A percentile compares a stretch with the other conserved stretches of the same genome.
These are phyloP conservation scores for Pythium rishiriense DNA, from an alignment of 352 stramenopile genomes.

Conservation along the genomic window DNA sequence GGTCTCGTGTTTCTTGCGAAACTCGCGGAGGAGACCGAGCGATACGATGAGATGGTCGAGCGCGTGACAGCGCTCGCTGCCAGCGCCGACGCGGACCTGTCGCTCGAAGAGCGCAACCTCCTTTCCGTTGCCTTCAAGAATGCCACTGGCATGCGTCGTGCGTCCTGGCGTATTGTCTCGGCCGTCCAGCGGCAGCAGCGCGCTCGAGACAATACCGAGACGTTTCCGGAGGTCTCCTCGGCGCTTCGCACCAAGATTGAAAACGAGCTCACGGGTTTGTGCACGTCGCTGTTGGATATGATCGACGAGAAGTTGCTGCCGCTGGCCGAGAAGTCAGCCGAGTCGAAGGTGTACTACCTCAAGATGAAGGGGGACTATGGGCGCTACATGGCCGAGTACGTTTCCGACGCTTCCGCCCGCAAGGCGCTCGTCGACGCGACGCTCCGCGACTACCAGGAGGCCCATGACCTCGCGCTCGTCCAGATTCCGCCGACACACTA, in stretches of 20 bases:
- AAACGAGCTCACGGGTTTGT: conserved; percentile 29
- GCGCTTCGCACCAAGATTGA: conserved; percentile 28
- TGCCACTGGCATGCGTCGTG: conserved; percentile 27
- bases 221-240: conserved; percentile 12
- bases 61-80: conserved; percentile 24
- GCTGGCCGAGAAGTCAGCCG: conserved; percentile 79
- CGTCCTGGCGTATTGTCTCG: conserved; percentile 34
- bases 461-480: conserved; percentile 15
- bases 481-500: conserved; percentile 30
- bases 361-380: conserved; percentile 90
- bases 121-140: conserved; percentile 42
- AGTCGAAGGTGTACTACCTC: conserved; percentile 96
- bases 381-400: conserved; percentile 22
- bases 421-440: conserved; percentile 7
- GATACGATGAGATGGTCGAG: conserved; percentile 33
- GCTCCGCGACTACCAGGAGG: conserved; percentile 25
- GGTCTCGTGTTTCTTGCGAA: conserved; percentile 38
- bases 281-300: conserved; percentile 89
- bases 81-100: conserved; percentile 18
- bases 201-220: conserved; percentile 24
- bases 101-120: conserved; percentile 40
- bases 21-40: conserved; percentile 34
- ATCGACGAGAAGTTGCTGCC: conserved; percentile 92
- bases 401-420: background rate
- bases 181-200: conserved; percentile 20